Evolutionary conservation across 371 early-diverging fungal species (phyloP).

Genomic region (Circinella minor): DNA sequence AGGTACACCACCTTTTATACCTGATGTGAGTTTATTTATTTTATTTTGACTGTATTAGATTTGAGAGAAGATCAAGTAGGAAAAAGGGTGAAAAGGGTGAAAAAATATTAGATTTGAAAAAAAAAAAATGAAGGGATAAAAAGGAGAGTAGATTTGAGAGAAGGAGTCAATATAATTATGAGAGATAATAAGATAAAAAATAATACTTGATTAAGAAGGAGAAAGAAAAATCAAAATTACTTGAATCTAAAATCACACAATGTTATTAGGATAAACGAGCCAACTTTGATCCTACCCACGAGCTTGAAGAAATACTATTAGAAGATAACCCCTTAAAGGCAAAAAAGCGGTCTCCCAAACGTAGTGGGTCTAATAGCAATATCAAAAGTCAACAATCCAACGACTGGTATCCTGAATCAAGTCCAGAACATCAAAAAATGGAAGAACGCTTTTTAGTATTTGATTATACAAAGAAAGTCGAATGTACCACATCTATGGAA

Average conservation of each 20-base stretch:
- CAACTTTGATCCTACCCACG: slow-evolving; percentile 96
- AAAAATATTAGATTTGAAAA: neutral
- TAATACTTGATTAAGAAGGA: too few relatives aligned
- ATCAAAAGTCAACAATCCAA: slow-evolving; percentile 28
- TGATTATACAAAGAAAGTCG: slow-evolving; percentile 62
- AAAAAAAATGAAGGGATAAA: too few relatives aligned
- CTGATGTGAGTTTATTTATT: slow-evolving; percentile 49
- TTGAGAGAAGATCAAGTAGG: neutral
- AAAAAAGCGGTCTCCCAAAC: slow-evolving; percentile 34
- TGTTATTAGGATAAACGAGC: slow-evolving; percentile 56
- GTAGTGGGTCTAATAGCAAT: slow-evolving; percentile 26
- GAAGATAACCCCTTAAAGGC: slow-evolving; percentile 91
- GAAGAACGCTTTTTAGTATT: slow-evolving; percentile 66
- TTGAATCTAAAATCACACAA: too few relatives aligned
- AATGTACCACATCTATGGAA: slow-evolving; percentile 12
- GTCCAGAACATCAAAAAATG: slow-evolving; percentile 57
- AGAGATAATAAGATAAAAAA: too few relatives aligned
- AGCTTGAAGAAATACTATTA: slow-evolving; percentile 91
- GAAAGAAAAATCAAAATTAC: too few relatives aligned
- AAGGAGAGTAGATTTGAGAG: too few relatives aligned
- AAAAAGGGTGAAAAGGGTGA: neutral
- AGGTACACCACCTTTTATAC: slow-evolving; percentile 67
- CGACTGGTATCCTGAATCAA: slow-evolving; percentile 15
- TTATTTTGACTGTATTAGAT: neutral
- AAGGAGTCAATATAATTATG: too few relatives aligned